Percentiles rank a stretch among this genome's conserved stretches.
Evolutionary conservation across 2,329 filamentous ascomycete species (phyloP).

Genomic region (Zasmidium citrigriseum): DNA sequence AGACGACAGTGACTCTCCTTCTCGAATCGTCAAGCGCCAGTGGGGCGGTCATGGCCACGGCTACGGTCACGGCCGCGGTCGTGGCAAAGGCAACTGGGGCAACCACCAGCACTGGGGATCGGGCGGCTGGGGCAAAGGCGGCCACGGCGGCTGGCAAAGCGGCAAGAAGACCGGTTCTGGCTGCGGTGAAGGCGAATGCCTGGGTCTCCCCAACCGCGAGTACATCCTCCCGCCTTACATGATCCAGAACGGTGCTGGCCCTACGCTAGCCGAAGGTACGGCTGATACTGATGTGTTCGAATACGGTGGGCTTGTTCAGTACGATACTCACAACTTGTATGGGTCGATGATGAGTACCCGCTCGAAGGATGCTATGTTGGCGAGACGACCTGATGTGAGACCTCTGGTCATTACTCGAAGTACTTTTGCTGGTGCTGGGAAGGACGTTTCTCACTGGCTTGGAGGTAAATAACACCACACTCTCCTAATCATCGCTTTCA

Average conservation of each 20-base stretch:
- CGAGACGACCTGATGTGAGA: conserved; percentile 61
- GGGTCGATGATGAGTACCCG: conserved; percentile 71
- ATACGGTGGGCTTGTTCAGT: conserved; percentile 65
- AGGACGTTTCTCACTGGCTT: conserved; percentile 59
- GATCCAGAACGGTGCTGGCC: conserved; percentile 62
- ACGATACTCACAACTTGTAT: conserved; percentile 76
- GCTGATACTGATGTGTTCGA: conserved; percentile 68
- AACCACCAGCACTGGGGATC: no score
- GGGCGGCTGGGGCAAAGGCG: conserved; percentile 5
- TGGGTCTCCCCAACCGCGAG: conserved; percentile 42
- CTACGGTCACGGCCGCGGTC: conserved; percentile 5
- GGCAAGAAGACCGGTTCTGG: conserved; percentile 51
- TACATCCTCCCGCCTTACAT: conserved; percentile 53
- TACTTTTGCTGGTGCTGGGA: conserved; percentile 71
- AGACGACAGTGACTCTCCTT: conserved; percentile 23
- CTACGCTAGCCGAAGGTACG: conserved; percentile 43
- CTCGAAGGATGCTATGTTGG: conserved; percentile 65
- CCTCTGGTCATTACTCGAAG: conserved; percentile 73
- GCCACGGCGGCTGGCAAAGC: conserved; percentile 12
- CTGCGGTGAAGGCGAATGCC: conserved; percentile 58
- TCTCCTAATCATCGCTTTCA: no score
- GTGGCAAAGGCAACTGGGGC: conserved; percentile 1
- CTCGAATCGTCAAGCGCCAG: conserved; percentile 20
- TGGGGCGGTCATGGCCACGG: no score
- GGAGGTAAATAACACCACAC: conserved; percentile 40